Base-by-base conservation (phyloP, 139 green algal species). In the Closterium sp. region DNA sequence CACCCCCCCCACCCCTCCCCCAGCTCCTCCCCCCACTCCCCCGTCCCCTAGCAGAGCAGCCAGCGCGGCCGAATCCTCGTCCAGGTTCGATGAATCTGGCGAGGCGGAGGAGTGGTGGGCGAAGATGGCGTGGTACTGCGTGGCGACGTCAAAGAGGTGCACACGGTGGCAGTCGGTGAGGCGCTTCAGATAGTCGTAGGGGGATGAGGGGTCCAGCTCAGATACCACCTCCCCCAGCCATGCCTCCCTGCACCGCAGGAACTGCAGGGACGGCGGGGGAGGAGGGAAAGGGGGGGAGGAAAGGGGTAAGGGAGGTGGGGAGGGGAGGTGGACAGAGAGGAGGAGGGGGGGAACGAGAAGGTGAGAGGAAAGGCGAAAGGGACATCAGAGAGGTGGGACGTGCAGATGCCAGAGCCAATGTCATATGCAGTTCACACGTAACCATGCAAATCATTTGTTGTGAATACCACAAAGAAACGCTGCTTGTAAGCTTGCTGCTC, bases 81-180 rank as follows among this genome's bases (percentile, higher is more conserved):
- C 50, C 50, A 73, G 50, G 50, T 73, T 73, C 50, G 50, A 73
- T 73, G 50, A 73, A 73, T 73, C 50, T 73, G 50, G 13, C 10
- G 50, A 73, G 11, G 45, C 34, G 17, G 92, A 90, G 7, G 88
- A 88, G 94, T 96, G 96, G 88, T 99, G 97, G n/a, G 96, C 95
- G 92, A 99, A 99, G 90, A 99, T 97, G 28, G 98, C 97, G 0
- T 97, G 91, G 95, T 98, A 99, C 96, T 99, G 98, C 97, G 99
- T 99, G 32, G 98, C 97, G 32, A 99, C 96, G 91, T 99, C 98
- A 92, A 99, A 99, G n/a, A 99, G 93, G 91, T 99, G 97, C 94
- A 99, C 95, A 70, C 98, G 96, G 93, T 99, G 97, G 91, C 97
- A 94, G 92, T 99, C 98, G 0, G 98, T 99, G 28, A 99, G 91